Evolutionary conservation across 2,329 filamentous ascomycete genomes (phyloP).

Genomic region (Calonectria hawksworthii): DNA sequence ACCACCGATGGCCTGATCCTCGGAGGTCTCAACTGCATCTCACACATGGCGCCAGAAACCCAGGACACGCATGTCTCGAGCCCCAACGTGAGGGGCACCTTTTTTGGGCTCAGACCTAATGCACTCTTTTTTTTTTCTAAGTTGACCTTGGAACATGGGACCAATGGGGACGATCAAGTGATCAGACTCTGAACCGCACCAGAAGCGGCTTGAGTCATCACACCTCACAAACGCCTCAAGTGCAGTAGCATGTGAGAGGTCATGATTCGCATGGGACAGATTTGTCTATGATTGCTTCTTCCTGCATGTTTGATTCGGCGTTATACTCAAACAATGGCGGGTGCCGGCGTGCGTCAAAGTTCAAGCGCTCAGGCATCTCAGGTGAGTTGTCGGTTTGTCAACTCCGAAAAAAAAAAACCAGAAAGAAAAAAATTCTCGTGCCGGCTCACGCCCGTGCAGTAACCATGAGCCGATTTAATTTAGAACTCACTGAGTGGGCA

Average conservation of each 20-base stretch:
- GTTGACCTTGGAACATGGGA: constrained; percentile 19
- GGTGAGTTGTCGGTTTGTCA: constrained; percentile 22
- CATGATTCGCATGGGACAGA: constrained; percentile 20
- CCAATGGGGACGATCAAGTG: constrained; percentile 29
- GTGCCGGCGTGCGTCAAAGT: neutral
- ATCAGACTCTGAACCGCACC: constrained; percentile 28
- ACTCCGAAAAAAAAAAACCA: neutral
- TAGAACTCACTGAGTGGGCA: constrained; percentile 10
- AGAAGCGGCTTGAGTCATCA: constrained; percentile 30
- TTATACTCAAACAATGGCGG: neutral
- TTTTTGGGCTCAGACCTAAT: constrained; percentile 35
- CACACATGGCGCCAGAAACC: constrained; percentile 26
- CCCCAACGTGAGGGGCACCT: constrained; percentile 28
- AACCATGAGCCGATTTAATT: neutral
- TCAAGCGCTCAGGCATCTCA: constrained; percentile 18
- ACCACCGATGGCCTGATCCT: constrained; percentile 28
- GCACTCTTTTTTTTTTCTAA: constrained; percentile 22
- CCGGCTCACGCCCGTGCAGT: neutral
- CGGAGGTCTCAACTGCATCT: constrained; percentile 25
- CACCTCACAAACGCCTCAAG: constrained; percentile 24
- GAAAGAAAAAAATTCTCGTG: neutral
- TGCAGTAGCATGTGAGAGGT: neutral
- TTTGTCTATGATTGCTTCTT: constrained; percentile 2
- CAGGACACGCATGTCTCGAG: constrained; percentile 21
- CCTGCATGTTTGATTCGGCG: constrained; percentile 11